Base-by-base conservation (phyloP, 1,284 basidiomycete genomes). In the Ceratobasidium sp. region DNA sequence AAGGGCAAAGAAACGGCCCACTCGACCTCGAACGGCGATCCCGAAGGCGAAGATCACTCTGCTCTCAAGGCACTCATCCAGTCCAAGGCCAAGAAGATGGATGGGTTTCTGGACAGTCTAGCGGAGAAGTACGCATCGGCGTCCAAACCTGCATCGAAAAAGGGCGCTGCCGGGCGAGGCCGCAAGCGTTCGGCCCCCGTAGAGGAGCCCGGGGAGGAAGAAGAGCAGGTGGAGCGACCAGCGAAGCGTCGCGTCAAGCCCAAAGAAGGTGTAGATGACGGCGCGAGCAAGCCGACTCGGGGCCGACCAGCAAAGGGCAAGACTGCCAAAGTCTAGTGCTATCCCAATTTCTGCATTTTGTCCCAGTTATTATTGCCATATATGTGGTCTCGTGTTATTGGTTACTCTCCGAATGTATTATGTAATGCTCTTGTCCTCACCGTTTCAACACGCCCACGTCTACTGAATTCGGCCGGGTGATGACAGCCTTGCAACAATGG, bases 51-150 rank as follows among this genome's bases (percentile, higher is more conserved):
- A 1, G 86, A 85, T 0, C 88, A 87, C 41, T 91, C 90, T 0
- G 88, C 87, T 19, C 84, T 98, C 75, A 90, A 92, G 78, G 93
- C 94, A 1, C 84, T 98, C 74, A 97, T 98, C 74, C 83, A 92
- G 76, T 90, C 91, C 83, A 89, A 87, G 80, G 87, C 90, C 77
- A 91, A 92, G 81, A 77, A 80, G 53, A 88, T 89, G 75, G 86
- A 89, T 81, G 87, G 89, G 76, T 83, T 86, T 56, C 87, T 97
- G 77, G 92, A 94, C 79, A 86, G 85, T 63, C 85, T 98, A 74
- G 92, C 93, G 41, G 89, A 89, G 0, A 98, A 97, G 82, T 98
- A 98, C 80, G 83, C 81, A 75, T 81, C 84, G 13, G n/a, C 62
- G 27, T 66, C 62, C 34, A 80, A 86, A 83, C 46, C 68, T 58